Base-by-base conservation (phyloP, 768 basidiomycete genomes). In the Filobasidium wieringae region DNA sequence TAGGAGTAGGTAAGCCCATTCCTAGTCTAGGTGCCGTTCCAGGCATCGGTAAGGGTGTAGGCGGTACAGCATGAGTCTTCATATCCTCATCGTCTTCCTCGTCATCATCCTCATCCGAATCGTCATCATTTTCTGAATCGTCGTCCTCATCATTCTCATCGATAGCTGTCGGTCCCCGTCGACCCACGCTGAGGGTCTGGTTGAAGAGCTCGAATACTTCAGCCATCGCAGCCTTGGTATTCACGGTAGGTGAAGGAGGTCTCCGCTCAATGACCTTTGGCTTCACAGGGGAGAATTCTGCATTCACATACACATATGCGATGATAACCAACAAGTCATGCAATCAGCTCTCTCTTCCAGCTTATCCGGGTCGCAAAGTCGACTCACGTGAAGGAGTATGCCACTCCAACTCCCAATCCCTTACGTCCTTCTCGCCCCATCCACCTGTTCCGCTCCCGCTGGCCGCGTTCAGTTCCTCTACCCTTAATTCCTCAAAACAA, bases 181-280 rank as follows among this genome's bases (percentile, higher is more conserved):
- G 65, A 19, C 66, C 71, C 27, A 71, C 72, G 47, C 72, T 69
- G 33, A 77, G 68, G 15, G 76, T 76, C 51, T 74, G 72, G 71
- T 95, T 93, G 71, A 91, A 97, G 85, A 97, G 90, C 53, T 84
- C 86, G 75, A 92, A 90, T 39, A 97, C 89, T 68, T 96, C 90
- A 12, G 82, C 86, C 32, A 95, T 79, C 3, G 95, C 95, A 62
- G 89, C 88, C 71, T 90, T 92, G 29, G 95, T 99, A 71, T 95
- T 95, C 65, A 97, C 89, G 0, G 95, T 99, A 6, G 97, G 77
- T 0, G 76, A 77, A 1, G 76, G 74, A 3, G 67, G 63, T 7
- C 53, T 60, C 34, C 60, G 63, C 53, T 52, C 37, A 4, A 53
- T n/a, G 9, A 51, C 51, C 61, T 53, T 62, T 56, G 55, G 65